These are phyloP conservation scores for Allium cepa DNA, from an alignment of 106 monocot genomes.

Conservation along the genomic window DNA sequence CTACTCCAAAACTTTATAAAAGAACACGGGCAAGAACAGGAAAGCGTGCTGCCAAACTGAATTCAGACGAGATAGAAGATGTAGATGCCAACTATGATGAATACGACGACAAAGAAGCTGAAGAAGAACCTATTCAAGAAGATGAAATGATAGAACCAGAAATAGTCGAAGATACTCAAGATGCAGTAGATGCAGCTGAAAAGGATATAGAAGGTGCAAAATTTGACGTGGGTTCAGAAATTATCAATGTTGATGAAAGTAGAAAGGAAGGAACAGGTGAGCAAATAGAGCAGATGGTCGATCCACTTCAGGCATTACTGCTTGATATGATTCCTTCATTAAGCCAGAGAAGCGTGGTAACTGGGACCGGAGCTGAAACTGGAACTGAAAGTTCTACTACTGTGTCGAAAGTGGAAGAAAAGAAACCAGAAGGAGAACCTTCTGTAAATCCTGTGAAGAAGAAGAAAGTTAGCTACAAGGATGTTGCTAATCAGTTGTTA, in stretches of 20 bases:
- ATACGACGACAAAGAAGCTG: constrained; percentile 2
- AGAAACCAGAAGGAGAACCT: constrained; percentile 13
- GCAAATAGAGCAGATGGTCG: constrained; percentile 46
- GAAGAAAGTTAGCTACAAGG: constrained; percentile 87
- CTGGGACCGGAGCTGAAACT: no score
- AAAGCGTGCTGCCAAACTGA: constrained; percentile 34
- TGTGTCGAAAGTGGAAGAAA: neutral
- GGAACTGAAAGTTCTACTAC: constrained; percentile 7
- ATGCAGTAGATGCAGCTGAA: neutral
- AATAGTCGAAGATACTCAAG: neutral
- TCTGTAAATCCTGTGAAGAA: constrained; percentile 40
- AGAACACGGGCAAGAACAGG: constrained; percentile 50
- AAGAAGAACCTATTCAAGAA: neutral
- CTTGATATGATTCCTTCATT: constrained; percentile 85
- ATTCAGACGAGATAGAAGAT: constrained; percentile 22
- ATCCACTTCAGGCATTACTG: constrained; percentile 82
- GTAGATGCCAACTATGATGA: constrained; percentile 12
- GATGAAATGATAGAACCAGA: constrained; percentile 2
- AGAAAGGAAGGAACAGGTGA: constrained; percentile 11
- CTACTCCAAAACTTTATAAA: constrained; percentile 20
- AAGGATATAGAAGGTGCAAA: neutral
- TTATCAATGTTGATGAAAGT: constrained; percentile 7
- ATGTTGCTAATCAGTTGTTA: constrained; percentile 63
- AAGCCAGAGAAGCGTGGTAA: constrained; percentile 34
- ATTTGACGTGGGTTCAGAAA: constrained; percentile 8